Base-by-base conservation (phyloP, 441 rosid genomes). In the Adansonia grandidieri region DNA sequence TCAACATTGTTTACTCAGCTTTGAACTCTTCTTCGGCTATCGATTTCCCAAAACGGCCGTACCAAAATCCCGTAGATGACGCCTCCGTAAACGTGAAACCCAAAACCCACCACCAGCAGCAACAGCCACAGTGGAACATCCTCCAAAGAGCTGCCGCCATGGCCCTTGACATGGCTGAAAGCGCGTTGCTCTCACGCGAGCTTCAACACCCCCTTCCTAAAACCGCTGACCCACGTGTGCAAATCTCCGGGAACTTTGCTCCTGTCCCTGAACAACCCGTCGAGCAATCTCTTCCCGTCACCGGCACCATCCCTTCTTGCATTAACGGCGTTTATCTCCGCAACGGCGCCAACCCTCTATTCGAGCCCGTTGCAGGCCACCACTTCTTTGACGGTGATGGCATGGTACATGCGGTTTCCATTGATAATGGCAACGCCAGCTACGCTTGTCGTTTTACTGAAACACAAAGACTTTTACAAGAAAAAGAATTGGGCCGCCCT, bases 361-460 rank as follows among this genome's bases (percentile, higher is more conserved):
- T 87, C 50, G 88, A 88, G 64, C 97, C 97, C 0, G 77, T 78
- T 70, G 91, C 93, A 37, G 97, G 95, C 0, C 97, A 92, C 84
- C 97, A 92, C 76, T 75, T 92, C 6, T 92, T 92, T 66, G 97
- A 92, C 83, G 95, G 97, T 9, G 97, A 92, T 76, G 97, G 97
- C 10, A 92, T 92, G 97, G 91, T 92, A 50, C 97, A 92, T 76
- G 91, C 93, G 22, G 88, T 92, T 54, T 82, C 80, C 28, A 85
- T 92, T 47, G 76, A 81, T 0, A 82, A 82, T 72, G 92, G 93
- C 62, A 51, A 79, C 11, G 97, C 88, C 3, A 88, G 91, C 81
- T 92, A 92, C 75, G 88, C 97, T 0, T 91, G 97, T 58, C 95
- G 97, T 81, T 89, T 91, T 62, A 92, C 95, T 0, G 81, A 92